These are phyloP conservation scores for Aspergillus nanangensis DNA, from an alignment of 495 filamentous ascomycete species.

Conservation along the genomic window DNA sequence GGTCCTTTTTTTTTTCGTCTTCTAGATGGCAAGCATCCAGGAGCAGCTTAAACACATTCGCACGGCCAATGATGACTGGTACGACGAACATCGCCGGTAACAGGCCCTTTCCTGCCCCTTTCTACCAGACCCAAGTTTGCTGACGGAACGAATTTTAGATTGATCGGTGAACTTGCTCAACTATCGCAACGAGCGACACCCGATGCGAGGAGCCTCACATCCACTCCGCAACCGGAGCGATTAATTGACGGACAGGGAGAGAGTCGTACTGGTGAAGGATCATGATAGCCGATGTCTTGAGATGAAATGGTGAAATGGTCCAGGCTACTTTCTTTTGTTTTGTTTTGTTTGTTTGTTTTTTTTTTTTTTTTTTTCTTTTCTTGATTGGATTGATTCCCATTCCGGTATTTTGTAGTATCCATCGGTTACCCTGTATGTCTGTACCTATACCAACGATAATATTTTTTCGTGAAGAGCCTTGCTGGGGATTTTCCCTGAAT, in stretches of 20 bases:
- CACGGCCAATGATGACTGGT: slow-evolving; percentile 41
- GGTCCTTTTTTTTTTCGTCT: slow-evolving; percentile 13
- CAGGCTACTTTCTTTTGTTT: slow-evolving; percentile 34
- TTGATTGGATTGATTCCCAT: neutral
- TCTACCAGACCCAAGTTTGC: no score
- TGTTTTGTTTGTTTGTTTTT: slow-evolving; percentile 6
- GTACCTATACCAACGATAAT: no score
- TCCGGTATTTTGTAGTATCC: neutral
- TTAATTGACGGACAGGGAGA: slow-evolving; percentile 6
- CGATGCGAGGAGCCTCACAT: slow-evolving; percentile 27
- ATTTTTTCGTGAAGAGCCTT: no score
- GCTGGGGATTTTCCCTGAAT: no score
- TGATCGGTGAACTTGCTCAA: slow-evolving; percentile 39
- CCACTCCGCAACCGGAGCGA: slow-evolving; percentile 28
- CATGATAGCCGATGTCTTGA: no score
- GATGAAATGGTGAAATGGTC: no score
- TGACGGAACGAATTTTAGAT: slow-evolving; percentile 18
- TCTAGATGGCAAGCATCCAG: slow-evolving; percentile 48
- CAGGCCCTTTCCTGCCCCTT: slow-evolving; percentile 7
- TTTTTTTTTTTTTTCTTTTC: neutral
- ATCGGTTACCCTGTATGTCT: no score
- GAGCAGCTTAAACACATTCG: slow-evolving; percentile 49
- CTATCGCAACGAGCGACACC: slow-evolving; percentile 33
- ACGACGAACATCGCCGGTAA: slow-evolving; percentile 42
- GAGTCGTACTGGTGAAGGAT: neutral